These are phyloP conservation scores for Lachnum nothofagi DNA, from an alignment of 2,329 filamentous ascomycete species.

Conservation along the genomic window DNA sequence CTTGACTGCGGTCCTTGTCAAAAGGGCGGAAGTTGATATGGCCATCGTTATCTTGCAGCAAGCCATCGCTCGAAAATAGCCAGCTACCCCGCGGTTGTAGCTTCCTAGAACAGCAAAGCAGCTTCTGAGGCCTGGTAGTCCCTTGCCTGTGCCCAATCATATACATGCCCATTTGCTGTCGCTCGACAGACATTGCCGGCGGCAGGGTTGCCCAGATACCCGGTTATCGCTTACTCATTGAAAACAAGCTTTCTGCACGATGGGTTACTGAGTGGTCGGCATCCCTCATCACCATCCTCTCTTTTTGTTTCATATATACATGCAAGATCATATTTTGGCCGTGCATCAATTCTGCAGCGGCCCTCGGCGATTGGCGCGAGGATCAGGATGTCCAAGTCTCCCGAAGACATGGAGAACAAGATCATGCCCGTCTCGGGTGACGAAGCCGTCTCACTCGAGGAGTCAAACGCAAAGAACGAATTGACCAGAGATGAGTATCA, in stretches of 20 bases:
- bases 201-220: not conserved
- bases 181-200: not conserved
- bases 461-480: slow-evolving; percentile 12
- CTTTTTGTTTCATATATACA: too few species aligned
- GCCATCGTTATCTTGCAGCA: not conserved
- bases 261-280: not conserved
- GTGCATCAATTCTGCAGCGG: too few species aligned
- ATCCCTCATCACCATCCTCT: too few species aligned
- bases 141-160: not conserved
- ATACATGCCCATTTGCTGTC: not conserved
- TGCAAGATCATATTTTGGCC: too few species aligned
- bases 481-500: slow-evolving; percentile 31
- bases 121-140: not conserved
- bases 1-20: too few species aligned
- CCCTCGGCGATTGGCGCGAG: too few species aligned
- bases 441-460: slow-evolving; percentile 8
- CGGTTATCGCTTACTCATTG: slow-evolving; percentile 1
- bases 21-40: not conserved
- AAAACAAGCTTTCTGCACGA: not conserved
- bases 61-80: not conserved
- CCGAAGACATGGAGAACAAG: slow-evolving; percentile 5
- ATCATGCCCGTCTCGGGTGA: slow-evolving; percentile 9
- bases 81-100: slow-evolving; percentile 5
- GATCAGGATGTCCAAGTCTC: slow-evolving; percentile 8
- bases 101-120: slow-evolving; percentile 13